Evolutionary conservation across 2,329 filamentous ascomycete genomes (phyloP).

Genomic region (Penicillium capsulatum): DNA sequence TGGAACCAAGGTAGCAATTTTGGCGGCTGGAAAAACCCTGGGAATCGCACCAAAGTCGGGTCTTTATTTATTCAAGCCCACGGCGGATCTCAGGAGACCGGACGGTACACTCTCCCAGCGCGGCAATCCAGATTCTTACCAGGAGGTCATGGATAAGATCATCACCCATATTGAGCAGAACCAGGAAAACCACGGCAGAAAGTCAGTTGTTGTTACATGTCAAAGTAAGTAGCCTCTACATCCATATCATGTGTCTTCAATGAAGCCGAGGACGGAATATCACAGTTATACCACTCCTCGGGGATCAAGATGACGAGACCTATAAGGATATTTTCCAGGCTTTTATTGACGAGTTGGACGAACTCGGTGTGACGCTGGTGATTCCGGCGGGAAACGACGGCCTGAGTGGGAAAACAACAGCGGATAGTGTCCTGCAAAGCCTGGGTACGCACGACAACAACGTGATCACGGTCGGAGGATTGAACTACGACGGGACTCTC

Average conservation of each 20-base stretch:
- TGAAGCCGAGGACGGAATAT: not conserved
- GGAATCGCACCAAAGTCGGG: not conserved
- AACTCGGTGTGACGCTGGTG: not conserved
- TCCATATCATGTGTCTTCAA: not conserved
- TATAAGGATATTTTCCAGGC: not conserved
- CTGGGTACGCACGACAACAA: not conserved
- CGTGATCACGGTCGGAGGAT: not conserved
- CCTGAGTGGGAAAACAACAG: not conserved
- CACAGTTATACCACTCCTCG: not conserved
- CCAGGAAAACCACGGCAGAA: not conserved
- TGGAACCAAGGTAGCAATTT: not conserved
- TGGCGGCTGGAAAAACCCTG: not conserved
- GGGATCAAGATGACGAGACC: not conserved
- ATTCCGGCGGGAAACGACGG: not conserved
- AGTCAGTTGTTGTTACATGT: not conserved
- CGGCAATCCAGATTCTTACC: not conserved
- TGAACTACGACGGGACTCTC: not conserved
- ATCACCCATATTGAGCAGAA: not conserved
- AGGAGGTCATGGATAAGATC: not conserved
- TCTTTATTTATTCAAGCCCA: not conserved
- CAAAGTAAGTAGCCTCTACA: not conserved
- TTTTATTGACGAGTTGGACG: not conserved
- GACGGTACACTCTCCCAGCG: too few relatives aligned
- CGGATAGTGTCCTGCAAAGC: not conserved
- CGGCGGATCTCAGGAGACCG: not conserved